These are phyloP conservation scores for Zygosaccharomyces sapae DNA, from an alignment of 1,139 yeast genomes.

Conservation along the genomic window DNA sequence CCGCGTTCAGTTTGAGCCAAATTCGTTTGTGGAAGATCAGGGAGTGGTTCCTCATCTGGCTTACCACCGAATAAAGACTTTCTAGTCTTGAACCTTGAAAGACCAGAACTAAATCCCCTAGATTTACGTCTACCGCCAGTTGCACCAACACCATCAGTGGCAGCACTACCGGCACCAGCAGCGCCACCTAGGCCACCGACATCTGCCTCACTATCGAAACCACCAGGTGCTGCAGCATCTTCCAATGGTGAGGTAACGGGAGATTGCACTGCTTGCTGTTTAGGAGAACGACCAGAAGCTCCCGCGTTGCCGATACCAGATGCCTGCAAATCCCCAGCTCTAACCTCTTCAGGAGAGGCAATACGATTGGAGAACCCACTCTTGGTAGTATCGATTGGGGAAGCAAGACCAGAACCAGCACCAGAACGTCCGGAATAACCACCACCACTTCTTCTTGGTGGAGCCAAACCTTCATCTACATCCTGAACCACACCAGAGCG, in stretches of 20 bases:
- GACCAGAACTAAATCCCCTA: neutral
- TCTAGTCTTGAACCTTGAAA: neutral
- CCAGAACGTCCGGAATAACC: constrained; percentile 1
- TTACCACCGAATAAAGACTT: neutral
- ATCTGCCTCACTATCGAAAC: constrained; percentile 2
- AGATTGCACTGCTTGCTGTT: neutral
- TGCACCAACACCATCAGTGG: too few relatives aligned
- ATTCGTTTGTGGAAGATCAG: neutral
- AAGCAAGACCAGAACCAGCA: constrained; percentile 3
- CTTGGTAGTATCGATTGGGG: constrained; percentile 4
- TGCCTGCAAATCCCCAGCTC: neutral
- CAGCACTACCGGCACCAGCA: neutral
- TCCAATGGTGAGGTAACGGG: neutral
- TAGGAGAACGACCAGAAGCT: neutral
- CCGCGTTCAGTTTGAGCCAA: neutral
- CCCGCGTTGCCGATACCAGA: neutral
- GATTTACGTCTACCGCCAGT: constrained; percentile 6
- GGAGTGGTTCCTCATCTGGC: neutral
- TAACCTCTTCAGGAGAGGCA: neutral
- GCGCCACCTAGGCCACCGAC: neutral
- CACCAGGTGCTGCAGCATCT: constrained; percentile 4
- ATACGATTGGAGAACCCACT: neutral
- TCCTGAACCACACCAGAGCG: too few relatives aligned
- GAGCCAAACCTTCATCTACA: neutral
- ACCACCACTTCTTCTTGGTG: neutral